phyloP scores from a whole-genome alignment of 2,329 filamentous ascomycete species.

The Hypoxylon sp. region DNA sequence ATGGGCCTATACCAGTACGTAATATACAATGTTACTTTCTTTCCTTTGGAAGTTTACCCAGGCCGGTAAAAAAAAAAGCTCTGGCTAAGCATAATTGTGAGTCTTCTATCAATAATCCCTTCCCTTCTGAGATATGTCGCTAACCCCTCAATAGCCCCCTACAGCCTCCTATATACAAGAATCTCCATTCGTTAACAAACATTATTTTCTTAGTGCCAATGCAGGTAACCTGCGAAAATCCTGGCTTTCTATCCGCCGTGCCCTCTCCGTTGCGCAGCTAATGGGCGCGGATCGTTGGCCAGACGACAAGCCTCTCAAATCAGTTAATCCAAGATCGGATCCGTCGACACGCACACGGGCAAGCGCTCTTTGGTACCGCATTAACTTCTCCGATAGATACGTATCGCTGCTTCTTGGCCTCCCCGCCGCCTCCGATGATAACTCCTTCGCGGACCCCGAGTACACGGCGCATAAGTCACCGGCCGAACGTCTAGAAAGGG shows the following conservation, averaged over 20 bases:
- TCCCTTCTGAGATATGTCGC: not conserved
- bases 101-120: not conserved
- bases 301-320: conserved; percentile 55
- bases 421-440: conserved; percentile 61
- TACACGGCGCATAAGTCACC: conserved; percentile 54
- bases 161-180: not conserved
- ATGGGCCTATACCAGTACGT: conserved; percentile 62
- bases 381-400: conserved; percentile 66
- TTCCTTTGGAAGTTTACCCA: not conserved
- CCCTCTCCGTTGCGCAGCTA: conserved; percentile 66
- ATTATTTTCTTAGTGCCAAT: conserved; percentile 55
- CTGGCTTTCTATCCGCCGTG: conserved; percentile 67
- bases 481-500: conserved; percentile 62
- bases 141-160: not conserved
- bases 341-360: conserved; percentile 52
- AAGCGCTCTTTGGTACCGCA: conserved; percentile 63
- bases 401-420: conserved; percentile 67
- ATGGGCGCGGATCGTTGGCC: conserved; percentile 63
- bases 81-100: not conserved
- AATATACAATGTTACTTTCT: not conserved
- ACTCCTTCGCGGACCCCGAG: conserved; percentile 56
- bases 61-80: not conserved
- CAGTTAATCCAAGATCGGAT: conserved; percentile 57
- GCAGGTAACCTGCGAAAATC: conserved; percentile 68
- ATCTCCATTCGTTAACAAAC: not conserved